Conservation (phyloP, 192 early-diverging fungal species). For the Coemansia sp. region DNA sequence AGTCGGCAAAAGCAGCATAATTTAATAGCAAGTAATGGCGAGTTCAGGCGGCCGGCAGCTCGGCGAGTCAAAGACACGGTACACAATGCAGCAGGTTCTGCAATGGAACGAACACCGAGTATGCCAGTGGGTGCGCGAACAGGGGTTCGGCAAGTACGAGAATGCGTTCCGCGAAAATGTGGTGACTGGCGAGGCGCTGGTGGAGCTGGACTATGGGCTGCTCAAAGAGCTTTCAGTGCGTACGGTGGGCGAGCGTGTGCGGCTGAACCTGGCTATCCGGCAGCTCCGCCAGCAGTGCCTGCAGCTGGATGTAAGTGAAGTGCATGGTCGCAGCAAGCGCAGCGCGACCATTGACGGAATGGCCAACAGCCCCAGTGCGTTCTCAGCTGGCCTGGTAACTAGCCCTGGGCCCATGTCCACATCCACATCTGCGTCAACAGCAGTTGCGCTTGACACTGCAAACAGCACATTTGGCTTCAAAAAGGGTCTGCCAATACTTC, state of each 20-base stretch:
- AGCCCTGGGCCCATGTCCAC: constrained; percentile 30
- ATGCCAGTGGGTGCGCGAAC: constrained; percentile 57
- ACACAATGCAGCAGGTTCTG: constrained; percentile 54
- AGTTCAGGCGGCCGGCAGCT: constrained; percentile 36
- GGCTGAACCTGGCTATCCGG: constrained; percentile 76
- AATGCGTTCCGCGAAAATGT: constrained; percentile 64
- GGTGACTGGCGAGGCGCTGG: constrained; percentile 78
- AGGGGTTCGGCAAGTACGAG: constrained; percentile 57
- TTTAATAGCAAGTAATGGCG: constrained; percentile 2
- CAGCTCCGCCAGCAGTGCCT: constrained; percentile 64
- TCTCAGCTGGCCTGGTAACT: neutral
- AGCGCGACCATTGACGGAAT: constrained; percentile 11
- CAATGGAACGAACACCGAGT: constrained; percentile 57
- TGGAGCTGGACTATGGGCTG: constrained; percentile 79
- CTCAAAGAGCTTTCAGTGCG: constrained; percentile 81
- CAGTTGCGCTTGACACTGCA: constrained; percentile 10
- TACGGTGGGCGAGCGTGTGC: constrained; percentile 81
- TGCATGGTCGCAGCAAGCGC: constrained; percentile 13
- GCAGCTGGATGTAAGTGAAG: constrained; percentile 31
- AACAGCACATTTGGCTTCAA: constrained; percentile 12
- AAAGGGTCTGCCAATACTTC: constrained; percentile 30
- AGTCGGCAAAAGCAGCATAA: neutral
- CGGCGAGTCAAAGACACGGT: constrained; percentile 20
- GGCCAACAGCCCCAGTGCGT: constrained; percentile 4
- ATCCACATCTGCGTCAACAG: neutral